Evolutionary conservation across 768 basidiomycete genomes (phyloP), one percentile per base, ranked within the genome.

Genomic region (Lepiota brunneoincarnata): DNA sequence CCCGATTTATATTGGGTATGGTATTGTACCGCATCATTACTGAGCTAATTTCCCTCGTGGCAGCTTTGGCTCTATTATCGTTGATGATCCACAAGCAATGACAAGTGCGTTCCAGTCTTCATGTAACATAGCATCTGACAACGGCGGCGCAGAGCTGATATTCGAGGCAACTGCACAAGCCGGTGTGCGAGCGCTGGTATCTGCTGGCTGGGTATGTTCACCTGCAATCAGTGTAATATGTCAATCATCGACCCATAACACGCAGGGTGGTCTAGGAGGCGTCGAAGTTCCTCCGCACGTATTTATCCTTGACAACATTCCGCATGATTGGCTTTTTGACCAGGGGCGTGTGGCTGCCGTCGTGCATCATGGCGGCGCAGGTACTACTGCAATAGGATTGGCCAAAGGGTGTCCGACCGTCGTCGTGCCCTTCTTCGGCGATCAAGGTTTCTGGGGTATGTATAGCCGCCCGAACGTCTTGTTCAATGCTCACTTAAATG

Each of bases 261-360:
- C 1, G 6, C 35, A 78, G 76, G 83, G 83, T 17, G 81, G 80
- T 3, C 67, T 87, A 1, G 83, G 84, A 2, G 80, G 77, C 7
- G 64, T 67, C 4, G 59, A 70, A 37, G 72, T 82, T n/a, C 83
- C 83, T 14, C 54, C 73, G 0, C 72, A 81, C 51, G 69, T 85
- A 17, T 83, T 82, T 67, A 81, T 87, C 40, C 72, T 85, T n/a
- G 83, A 76, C 61, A 83, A 82, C 57, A 76, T 85, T 5, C 85
- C 85, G 0, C 84, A 86, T 62, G 85, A 87, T 63, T 87, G 85
- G 85, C 72, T 87, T 4, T 87, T 86, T 58, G 76, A 75, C 31
- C 64, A 81, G 1, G 71, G 68, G 0, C 72, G 80, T 14, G 83
- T 85, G 1, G 64, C 76, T 10, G 82, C 82, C 0, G 82, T 87